Evolutionary conservation across 2,329 filamentous ascomycete genomes (phyloP).

Genomic region (Dothideomycetes sp.): DNA sequence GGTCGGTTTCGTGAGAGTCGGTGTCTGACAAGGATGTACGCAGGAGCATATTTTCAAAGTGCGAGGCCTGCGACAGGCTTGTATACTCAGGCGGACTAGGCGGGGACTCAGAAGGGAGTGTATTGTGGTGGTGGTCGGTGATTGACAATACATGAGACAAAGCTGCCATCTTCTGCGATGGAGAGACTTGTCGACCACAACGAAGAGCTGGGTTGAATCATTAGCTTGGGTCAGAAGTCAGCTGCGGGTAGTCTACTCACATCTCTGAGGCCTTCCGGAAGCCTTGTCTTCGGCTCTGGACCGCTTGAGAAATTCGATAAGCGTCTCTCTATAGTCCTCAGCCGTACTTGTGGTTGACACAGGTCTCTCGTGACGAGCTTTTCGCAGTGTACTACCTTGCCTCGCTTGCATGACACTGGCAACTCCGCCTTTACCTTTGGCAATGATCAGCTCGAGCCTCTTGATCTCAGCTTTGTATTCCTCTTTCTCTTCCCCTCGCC

Average conservation of each 20-base stretch:
- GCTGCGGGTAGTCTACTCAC: constrained; percentile 19
- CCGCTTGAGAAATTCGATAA: constrained; percentile 27
- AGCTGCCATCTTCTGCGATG: constrained; percentile 31
- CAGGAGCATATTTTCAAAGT: constrained; percentile 2
- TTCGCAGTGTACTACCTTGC: constrained; percentile 30
- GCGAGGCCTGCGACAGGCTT: constrained; percentile 11
- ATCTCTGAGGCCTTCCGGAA: constrained; percentile 23
- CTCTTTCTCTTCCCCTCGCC: constrained; percentile 27
- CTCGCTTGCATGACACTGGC: constrained; percentile 33
- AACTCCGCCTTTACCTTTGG: constrained; percentile 34
- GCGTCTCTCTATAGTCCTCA: constrained; percentile 22
- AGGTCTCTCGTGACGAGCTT: too few species aligned
- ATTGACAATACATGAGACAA: constrained; percentile 31
- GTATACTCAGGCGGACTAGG: constrained; percentile 6
- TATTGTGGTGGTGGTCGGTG: constrained; percentile 20
- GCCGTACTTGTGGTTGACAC: not conserved
- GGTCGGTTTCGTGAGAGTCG: constrained; percentile 3
- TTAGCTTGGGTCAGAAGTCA: not conserved
- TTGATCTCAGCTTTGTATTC: constrained; percentile 34
- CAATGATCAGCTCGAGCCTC: constrained; percentile 36
- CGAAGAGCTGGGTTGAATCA: constrained; percentile 20
- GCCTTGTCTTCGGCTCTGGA: constrained; percentile 20
- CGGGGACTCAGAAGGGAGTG: constrained; percentile 28
- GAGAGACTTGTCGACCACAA: constrained; percentile 24
- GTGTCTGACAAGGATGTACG: constrained; percentile 3